Base-by-base conservation (phyloP, 2,329 filamentous ascomycete genomes). In the Epichloe sibirici region DNA sequence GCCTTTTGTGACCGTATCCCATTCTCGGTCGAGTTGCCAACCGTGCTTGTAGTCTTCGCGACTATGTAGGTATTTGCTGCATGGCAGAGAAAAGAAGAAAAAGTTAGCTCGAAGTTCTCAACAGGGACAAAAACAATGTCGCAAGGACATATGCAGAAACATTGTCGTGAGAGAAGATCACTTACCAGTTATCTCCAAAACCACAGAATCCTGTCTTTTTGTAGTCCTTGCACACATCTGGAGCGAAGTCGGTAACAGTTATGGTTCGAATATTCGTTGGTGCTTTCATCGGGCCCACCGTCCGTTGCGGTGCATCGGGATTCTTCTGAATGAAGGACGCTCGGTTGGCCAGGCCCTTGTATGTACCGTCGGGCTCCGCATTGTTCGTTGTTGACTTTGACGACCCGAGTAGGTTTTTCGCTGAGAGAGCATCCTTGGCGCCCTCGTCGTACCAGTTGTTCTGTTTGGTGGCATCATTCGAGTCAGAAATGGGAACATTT, bases 141-240 rank as follows among this genome's bases (percentile, higher is more conserved):
- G 31, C 31, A 31, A 7, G 3, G 31, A 31, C 9, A 31, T 31
- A 0, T 4, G 31, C 31, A 31, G 23, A 45, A 44, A 45, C 5
- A 45, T 23, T 42, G 42, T 23, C 11, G 35, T 5, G 7, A 11
- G 15, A 13, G 21, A 28, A 13, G 63, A 8, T 4, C 13, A 56
- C 57, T 15, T 48, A 57, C 57, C 83, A 23, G 71, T 87, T 57
- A 11, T 67, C 65, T 0, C 64, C 64, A 12, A 61, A 68, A 0
- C 66, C 66, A 40, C 66, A 69, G 13, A 58, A 64, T 0, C 85
- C 85, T 0, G 84, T 93, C 61, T 87, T 79, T 59, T 91, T 91
- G 69, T 88, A 93, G 65, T 97, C 93, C 67, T 97, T 97, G 70
- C 93, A 98, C 0, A 95, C 87, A 59, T 97, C 91, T 0, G 91